Evolutionary conservation across 306 rosid genomes (phyloP).

Genomic region (Pterocarpus macrocarpus): DNA sequence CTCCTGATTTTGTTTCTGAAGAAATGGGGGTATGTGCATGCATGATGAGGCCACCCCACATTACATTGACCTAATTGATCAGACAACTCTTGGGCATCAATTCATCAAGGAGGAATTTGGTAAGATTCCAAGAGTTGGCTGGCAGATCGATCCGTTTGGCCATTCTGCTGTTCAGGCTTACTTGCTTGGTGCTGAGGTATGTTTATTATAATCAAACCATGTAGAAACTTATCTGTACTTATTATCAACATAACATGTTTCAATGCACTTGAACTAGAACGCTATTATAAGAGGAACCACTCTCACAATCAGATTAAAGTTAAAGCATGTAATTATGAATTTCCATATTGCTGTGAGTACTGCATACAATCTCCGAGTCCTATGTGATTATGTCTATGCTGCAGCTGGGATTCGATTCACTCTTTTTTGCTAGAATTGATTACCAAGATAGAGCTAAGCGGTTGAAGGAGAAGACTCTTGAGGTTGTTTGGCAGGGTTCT

Average conservation of each 20-base stretch:
- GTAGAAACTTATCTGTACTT: neutral
- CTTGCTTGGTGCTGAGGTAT: conserved; percentile 86
- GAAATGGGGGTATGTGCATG: conserved; percentile 92
- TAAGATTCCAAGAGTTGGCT: conserved; percentile 81
- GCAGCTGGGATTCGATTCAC: conserved; percentile 91
- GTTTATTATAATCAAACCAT: conserved; percentile 17
- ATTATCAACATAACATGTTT: conserved; percentile 25
- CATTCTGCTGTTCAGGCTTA: conserved; percentile 93
- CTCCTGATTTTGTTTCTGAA: conserved; percentile 45
- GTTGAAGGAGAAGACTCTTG: conserved; percentile 74
- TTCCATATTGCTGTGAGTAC: neutral
- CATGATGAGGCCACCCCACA: conserved; percentile 91
- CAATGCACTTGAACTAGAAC: conserved; percentile 5
- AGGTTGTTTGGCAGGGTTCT: conserved; percentile 82
- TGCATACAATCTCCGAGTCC: neutral
- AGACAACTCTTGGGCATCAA: conserved; percentile 83
- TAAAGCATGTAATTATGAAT: conserved; percentile 20
- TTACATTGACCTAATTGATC: conserved; percentile 86
- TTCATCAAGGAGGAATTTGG: conserved; percentile 72
- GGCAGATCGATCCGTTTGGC: conserved; percentile 93
- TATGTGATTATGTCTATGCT: conserved; percentile 42
- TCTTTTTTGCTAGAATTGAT: conserved; percentile 87
- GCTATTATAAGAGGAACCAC: conserved; percentile 3
- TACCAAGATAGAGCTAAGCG: conserved; percentile 88
- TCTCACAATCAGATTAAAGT: conserved; percentile 13